These are phyloP conservation scores for Musa balbisiana DNA, from an alignment of 202 grass and related monocot species.

Conservation along the genomic window DNA sequence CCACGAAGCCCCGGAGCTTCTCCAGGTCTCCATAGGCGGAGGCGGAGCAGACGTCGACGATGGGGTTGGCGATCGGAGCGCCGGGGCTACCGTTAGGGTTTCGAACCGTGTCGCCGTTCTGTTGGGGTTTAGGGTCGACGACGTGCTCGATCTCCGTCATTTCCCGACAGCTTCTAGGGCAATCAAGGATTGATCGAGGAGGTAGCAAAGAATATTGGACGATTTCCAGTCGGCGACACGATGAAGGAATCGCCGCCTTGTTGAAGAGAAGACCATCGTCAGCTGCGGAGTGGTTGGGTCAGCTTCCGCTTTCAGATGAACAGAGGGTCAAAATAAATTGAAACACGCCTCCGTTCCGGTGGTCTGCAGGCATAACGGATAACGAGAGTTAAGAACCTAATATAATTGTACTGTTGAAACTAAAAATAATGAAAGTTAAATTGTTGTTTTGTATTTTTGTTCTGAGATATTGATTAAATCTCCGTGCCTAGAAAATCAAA, in stretches of 20 bases:
- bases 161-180: not conserved
- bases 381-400: too few species aligned
- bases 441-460: too few species aligned
- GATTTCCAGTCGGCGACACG: not conserved
- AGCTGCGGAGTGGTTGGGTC: not conserved
- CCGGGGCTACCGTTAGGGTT: not conserved
- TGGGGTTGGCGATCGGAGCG: not conserved
- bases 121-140: constrained; percentile 3
- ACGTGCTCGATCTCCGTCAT: constrained; percentile 15
- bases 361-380: too few species aligned
- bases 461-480: too few species aligned
- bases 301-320: not conserved
- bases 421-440: too few species aligned
- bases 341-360: too few species aligned
- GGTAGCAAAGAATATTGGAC: not conserved
- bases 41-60: not conserved
- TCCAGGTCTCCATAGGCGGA: constrained; percentile 1
- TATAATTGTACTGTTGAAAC: too few species aligned
- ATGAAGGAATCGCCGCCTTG: not conserved
- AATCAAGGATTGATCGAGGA: not conserved
- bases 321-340: too few species aligned
- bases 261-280: not conserved
- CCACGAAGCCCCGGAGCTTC: constrained; percentile 38
- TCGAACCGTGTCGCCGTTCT: not conserved
- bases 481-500: too few species aligned